These are phyloP conservation scores for Penicillium sp. DNA, from an alignment of 2,329 filamentous ascomycete genomes.

Conservation along the genomic window DNA sequence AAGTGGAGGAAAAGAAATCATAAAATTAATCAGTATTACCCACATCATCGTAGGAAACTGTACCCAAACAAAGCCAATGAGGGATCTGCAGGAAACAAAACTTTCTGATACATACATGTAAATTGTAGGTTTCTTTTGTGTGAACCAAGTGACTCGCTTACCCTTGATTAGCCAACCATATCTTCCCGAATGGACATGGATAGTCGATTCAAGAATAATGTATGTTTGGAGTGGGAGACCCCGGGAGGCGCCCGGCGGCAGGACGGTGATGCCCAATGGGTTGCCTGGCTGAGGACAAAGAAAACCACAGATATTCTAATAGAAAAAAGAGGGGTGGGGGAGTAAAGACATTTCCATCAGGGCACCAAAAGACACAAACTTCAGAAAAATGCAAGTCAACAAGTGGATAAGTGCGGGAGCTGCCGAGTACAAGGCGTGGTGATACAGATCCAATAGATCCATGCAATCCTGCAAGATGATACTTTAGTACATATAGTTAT, in stretches of 20 bases:
- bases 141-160: neutral
- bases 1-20: neutral
- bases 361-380: neutral
- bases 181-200: neutral
- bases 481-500: neutral
- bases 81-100: neutral
- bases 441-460: slow-evolving; percentile 5
- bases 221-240: neutral
- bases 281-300: neutral
- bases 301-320: too few species aligned
- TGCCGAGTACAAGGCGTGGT: slow-evolving; percentile 6
- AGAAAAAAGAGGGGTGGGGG: neutral
- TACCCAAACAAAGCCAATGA: neutral
- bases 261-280: slow-evolving; percentile 11
- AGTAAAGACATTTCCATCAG: neutral
- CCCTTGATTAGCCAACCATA: neutral
- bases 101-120: neutral
- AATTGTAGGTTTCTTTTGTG: neutral
- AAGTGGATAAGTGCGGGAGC: slow-evolving; percentile 13
- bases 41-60: neutral
- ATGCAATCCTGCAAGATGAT: neutral
- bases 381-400: neutral
- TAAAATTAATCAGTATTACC: neutral
- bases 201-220: neutral
- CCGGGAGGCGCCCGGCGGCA: neutral